Conservation (phyloP, 768 basidiomycete species). For the Galerina marginata region DNA sequence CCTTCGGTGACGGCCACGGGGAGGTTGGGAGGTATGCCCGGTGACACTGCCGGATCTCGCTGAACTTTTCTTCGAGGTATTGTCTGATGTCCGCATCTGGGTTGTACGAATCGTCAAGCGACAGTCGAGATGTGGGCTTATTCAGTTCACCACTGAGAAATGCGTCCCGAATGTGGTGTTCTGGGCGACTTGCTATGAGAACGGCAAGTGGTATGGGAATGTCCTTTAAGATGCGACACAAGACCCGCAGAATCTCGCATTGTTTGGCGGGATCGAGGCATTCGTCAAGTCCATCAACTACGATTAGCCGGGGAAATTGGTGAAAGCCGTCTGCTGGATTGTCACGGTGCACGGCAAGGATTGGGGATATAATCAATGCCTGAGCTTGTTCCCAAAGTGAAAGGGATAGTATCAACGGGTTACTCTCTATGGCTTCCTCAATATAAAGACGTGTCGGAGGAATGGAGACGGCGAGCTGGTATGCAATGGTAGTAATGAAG, state of each 20-base stretch:
- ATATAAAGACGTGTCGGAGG: background rate
- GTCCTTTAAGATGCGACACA: background rate
- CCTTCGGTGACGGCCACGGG: slow-evolving; percentile 1
- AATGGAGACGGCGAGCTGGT: slow-evolving; percentile 4
- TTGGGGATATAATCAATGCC: background rate
- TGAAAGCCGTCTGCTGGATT: background rate
- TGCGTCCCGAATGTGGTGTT: background rate
- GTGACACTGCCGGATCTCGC: slow-evolving; percentile 8
- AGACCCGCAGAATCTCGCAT: background rate
- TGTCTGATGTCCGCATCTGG: slow-evolving; percentile 20
- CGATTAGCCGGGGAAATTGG: background rate
- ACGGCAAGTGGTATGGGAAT: background rate
- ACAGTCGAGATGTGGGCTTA: background rate
- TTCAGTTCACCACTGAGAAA: background rate
- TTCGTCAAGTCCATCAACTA: slow-evolving; percentile 13
- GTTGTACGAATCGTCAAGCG: slow-evolving; percentile 4
- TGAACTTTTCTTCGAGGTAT: slow-evolving; percentile 18
- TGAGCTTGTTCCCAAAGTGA: background rate
- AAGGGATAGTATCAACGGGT: background rate
- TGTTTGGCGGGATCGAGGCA: slow-evolving; percentile 2
- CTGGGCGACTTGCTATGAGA: slow-evolving; percentile 8
- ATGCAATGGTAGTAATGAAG: slow-evolving; percentile 6
- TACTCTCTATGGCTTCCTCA: background rate
- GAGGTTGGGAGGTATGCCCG: background rate
- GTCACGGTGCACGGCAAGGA: background rate